Conservation (phyloP, 805 yeast genomes). For the Sungouiozyma intestinalis region DNA sequence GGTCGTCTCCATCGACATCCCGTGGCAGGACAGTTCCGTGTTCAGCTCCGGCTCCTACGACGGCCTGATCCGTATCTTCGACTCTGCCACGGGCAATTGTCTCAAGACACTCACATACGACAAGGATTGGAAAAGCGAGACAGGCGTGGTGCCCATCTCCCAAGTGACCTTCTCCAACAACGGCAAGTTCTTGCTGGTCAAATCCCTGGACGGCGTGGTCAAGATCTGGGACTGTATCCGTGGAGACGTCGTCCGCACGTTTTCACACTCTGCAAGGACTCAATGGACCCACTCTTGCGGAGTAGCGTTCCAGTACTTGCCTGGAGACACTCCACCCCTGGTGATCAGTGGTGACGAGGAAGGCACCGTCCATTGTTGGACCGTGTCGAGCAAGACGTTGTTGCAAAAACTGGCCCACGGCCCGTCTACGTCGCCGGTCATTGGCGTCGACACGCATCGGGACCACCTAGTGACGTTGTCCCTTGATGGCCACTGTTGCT, state of each 20-base stretch:
- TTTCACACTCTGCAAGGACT: constrained; percentile 12
- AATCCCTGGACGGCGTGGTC: constrained; percentile 69
- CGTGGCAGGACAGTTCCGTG: constrained; percentile 66
- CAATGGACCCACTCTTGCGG: constrained; percentile 20
- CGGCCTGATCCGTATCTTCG: constrained; percentile 83
- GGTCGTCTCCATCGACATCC: constrained; percentile 61
- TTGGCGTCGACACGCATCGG: constrained; percentile 1
- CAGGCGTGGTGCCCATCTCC: constrained; percentile 50
- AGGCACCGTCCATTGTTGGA: constrained; percentile 22
- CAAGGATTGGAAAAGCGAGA: constrained; percentile 56
- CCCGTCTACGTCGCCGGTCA: constrained; percentile 1
- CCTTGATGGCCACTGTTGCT: constrained; percentile 19
- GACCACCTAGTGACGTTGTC: constrained; percentile 18
- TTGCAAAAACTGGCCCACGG: background rate
- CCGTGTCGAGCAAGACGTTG: background rate
- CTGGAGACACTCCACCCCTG: constrained; percentile 11
- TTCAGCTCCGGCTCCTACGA: constrained; percentile 79
- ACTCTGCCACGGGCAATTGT: constrained; percentile 82
- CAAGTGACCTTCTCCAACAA: constrained; percentile 68
- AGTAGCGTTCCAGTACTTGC: constrained; percentile 17
- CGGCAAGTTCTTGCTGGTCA: constrained; percentile 65
- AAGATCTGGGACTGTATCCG: constrained; percentile 82
- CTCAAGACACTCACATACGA: constrained; percentile 79
- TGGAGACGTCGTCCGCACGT: constrained; percentile 72
- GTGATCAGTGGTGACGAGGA: constrained; percentile 24